Conservation (phyloP, 2,329 filamentous ascomycete species). For the Zasmidium citrigriseum region DNA sequence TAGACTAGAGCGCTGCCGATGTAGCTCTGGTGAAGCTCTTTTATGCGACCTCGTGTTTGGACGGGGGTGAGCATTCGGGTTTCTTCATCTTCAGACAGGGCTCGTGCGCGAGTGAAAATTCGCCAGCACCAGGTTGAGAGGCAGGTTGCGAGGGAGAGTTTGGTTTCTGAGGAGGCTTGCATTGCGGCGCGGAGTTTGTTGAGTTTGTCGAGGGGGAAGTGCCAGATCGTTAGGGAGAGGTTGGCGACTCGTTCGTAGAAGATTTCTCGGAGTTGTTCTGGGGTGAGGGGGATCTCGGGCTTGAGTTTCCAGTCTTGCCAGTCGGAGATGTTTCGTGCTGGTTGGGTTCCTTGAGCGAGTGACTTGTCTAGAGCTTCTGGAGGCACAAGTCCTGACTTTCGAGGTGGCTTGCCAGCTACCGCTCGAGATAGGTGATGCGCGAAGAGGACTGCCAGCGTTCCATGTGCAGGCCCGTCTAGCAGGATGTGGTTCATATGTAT, state of each 20-base stretch:
- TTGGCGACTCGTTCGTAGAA: constrained; percentile 7
- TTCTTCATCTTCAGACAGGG: constrained; percentile 7
- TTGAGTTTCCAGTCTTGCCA: constrained; percentile 17
- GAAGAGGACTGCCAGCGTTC: constrained; percentile 8
- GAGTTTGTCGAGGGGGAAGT: constrained; percentile 10
- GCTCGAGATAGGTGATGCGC: constrained; percentile 15
- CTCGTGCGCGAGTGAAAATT: constrained; percentile 8
- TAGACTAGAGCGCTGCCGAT: constrained; percentile 17
- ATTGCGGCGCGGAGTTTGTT: constrained; percentile 7
- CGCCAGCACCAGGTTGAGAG: constrained; percentile 15
- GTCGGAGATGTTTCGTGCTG: constrained; percentile 11
- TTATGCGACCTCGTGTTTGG: constrained; percentile 14
- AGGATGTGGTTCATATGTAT: constrained; percentile 20
- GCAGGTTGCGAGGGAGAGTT: constrained; percentile 14
- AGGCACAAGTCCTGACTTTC: constrained; percentile 7
- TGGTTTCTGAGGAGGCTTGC: constrained; percentile 4
- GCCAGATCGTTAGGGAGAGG: constrained; percentile 12
- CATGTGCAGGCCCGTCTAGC: constrained; percentile 14
- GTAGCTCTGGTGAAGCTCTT: constrained; percentile 15
- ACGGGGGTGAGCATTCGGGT: constrained; percentile 9
- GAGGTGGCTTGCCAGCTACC: constrained; percentile 5
- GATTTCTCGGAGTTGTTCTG: constrained; percentile 3
- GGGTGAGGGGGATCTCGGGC: constrained; percentile 9
- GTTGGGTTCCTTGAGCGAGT: constrained; percentile 6
- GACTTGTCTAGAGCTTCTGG: constrained; percentile 15